Percentiles rank a stretch among this genome's conserved stretches.
Evolutionary conservation across 1,284 basidiomycete species (phyloP).

Genomic region (Exobasidium rhododendri): DNA sequence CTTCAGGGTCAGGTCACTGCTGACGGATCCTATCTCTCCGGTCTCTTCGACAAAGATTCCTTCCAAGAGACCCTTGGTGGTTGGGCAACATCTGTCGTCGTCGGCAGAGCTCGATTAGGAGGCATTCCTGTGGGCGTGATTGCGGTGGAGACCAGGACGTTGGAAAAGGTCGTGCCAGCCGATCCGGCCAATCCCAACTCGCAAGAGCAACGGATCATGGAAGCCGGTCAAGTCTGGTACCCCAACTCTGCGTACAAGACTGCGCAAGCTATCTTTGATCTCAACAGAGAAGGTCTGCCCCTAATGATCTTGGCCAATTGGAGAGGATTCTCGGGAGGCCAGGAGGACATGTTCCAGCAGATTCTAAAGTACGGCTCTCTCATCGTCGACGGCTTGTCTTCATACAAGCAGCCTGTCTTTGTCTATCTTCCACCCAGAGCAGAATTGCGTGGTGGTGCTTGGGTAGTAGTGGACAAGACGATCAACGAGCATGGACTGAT

Average conservation of each 20-base stretch:
- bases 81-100: constrained; percentile 57
- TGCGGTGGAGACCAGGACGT: constrained; percentile 94
- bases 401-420: constrained; percentile 97
- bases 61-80: constrained; percentile 83
- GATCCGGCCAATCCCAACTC: constrained; percentile 98
- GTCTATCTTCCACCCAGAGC: constrained; percentile 98
- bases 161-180: constrained; percentile 93
- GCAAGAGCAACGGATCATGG: constrained; percentile 96
- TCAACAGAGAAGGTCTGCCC: constrained; percentile 92
- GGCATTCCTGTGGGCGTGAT: constrained; percentile 98
- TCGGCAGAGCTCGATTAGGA: constrained; percentile 90
- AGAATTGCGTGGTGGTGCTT: constrained; percentile 96
- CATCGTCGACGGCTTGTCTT: constrained; percentile 95
- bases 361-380: constrained; percentile 57
- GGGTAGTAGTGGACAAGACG: constrained; percentile 97
- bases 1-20: constrained; percentile 67
- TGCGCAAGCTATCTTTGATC: constrained; percentile 97
- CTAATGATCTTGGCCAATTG: constrained; percentile 99
- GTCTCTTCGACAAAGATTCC: constrained; percentile 94
- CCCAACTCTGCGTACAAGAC: constrained; percentile 99
- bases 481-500: constrained; percentile 91
- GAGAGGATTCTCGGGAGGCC: constrained; percentile 99
- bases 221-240: constrained; percentile 99
- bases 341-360: constrained; percentile 80
- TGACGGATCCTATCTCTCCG: constrained; percentile 53